Base-by-base conservation (phyloP, 108 stramenopile species). In the Fragilaria crotonensis region DNA sequence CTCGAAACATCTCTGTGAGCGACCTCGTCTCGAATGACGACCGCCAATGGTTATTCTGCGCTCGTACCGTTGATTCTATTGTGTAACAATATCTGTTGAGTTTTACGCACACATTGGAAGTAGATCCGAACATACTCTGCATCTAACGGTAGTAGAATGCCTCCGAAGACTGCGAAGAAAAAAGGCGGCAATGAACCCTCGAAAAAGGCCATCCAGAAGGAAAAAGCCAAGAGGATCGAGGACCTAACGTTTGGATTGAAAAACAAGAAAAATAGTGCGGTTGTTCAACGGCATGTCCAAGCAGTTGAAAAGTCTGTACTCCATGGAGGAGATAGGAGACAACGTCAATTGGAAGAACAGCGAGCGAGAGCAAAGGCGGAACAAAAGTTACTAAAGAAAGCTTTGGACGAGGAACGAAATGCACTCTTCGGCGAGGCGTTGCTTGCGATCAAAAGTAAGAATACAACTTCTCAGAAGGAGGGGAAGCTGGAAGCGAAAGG, bases 181-280 rank as follows among this genome's bases (percentile, higher is more conserved):
- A 63, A 63, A 17, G n/a, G n/a, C n/a, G n/a, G n/a, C n/a, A 59
- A 71, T 19, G 66, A 75, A 20, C 51, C 53, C 27, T 84, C 82
- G 59, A 89, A 89, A 72, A 93, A 93, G 75, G 62, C 85, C 4
- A 58, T 68, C 30, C 86, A 90, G 59, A 94, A 94, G 75, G 87
- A 94, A 63, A 94, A 94, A 67, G 77, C 83, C 7, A 74, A 87
- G 54, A 52, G 74, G 23, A 69, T 94, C 33, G 87, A 88, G 25
- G 89, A 94, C 65, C 82, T 80, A 62, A 94, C 93, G 7, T 94
- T 94, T 59, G 93, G 93, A 2, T 70, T 94, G 41, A 94, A 94
- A 59, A 94, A 94, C 59, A 94, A 94, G 63, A 94, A 90, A 68
- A 94, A 94, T 48, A 85, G 81, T 4, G 70, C 81, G 57, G 85